Evolutionary conservation across 805 yeast genomes (phyloP).

Genomic region (Ogataea ramenticola): DNA sequence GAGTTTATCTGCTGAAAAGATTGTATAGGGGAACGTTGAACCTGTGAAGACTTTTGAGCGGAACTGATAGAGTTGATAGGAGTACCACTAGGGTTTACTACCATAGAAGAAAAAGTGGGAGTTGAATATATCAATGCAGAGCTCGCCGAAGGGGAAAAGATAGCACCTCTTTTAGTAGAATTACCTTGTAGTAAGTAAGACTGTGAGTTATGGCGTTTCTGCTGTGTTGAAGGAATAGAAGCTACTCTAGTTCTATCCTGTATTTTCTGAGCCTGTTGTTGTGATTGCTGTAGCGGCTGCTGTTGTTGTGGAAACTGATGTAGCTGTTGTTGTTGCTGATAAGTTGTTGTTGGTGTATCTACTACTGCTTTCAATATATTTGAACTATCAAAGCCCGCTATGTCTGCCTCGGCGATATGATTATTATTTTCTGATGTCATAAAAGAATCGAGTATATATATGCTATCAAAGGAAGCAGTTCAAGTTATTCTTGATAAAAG

Average conservation of each 20-base stretch:
- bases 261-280: neutral
- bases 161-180: constrained; percentile 18
- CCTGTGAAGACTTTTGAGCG: neutral
- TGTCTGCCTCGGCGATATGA: neutral
- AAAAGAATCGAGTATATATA: too few relatives aligned
- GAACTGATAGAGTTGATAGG: neutral
- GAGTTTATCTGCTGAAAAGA: neutral
- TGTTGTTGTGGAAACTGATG: neutral
- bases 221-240: constrained; percentile 16
- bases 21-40: neutral
- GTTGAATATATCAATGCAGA: neutral
- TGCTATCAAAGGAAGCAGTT: too few relatives aligned
- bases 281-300: neutral
- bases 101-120: neutral
- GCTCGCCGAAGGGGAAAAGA: neutral
- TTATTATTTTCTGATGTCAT: neutral
- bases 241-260: constrained; percentile 10
- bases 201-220: constrained; percentile 25
- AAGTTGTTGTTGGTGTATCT: neutral
- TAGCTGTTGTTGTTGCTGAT: neutral
- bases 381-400: neutral
- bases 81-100: neutral
- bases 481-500: too few relatives aligned
- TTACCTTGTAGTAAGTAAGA: constrained; percentile 14
- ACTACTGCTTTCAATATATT: neutral